Conservation (phyloP, 2,329 filamentous ascomycete genomes). For the Canariomyces notabilis region DNA sequence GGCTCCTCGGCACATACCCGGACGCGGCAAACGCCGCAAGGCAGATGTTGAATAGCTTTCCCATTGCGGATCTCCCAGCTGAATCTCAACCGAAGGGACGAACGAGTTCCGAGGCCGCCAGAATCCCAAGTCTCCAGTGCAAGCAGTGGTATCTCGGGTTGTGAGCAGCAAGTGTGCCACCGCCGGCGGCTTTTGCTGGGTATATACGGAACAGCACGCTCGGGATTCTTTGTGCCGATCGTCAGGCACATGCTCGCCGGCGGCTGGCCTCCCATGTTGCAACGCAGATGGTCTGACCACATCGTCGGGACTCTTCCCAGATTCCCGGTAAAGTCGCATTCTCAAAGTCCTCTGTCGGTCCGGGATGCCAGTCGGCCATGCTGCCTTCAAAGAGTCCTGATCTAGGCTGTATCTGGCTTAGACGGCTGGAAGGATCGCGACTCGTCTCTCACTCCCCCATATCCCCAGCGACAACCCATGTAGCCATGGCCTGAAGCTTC, state of each 20-base stretch:
- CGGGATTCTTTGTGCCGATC: neutral
- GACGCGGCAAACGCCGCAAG: slow-evolving; percentile 39
- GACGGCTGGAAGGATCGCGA: neutral
- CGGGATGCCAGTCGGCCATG: neutral
- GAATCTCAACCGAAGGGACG: neutral
- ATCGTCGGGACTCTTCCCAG: neutral
- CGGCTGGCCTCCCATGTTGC: neutral
- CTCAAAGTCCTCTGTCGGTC: neutral
- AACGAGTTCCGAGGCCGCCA: neutral
- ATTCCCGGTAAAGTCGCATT: neutral
- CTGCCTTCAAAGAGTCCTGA: no score
- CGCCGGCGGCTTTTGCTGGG: neutral
- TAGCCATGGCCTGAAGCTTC: neutral
- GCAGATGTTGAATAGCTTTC: slow-evolving; percentile 35
- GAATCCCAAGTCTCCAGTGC: neutral
- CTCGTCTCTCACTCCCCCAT: neutral
- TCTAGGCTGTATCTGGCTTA: no score
- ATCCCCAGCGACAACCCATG: neutral
- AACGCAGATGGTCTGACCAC: neutral
- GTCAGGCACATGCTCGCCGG: neutral
- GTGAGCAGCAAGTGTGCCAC: neutral
- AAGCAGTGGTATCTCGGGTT: neutral
- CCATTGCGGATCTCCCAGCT: no score
- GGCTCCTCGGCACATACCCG: slow-evolving; percentile 28
- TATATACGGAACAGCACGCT: neutral